Base-by-base conservation (phyloP, 768 basidiomycete species). In the Mycena floridula region DNA sequence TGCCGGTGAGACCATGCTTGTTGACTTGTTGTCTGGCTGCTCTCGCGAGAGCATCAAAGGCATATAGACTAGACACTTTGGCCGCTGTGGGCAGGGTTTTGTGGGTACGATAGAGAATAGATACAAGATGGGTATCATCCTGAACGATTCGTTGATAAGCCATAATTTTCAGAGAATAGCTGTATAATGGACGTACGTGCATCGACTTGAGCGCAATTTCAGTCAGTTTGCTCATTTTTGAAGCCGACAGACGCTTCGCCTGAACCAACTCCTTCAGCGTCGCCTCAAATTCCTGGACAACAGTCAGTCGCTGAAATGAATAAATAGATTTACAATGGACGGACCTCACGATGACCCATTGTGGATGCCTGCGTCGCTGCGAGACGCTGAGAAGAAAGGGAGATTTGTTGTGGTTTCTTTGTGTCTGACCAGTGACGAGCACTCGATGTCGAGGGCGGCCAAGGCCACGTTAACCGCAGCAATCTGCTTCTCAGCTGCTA, bases 11-110 rank as follows among this genome's bases (percentile, higher is more conserved):
- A 42, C 72, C 70, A 42, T 77, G 75, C 61, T 92, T 93, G 55
- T 68, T 80, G 37, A 72, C 79, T 38, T 81, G 72, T 47, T 70
- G 69, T 47, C 81, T 75, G 16, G 91, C 90, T 15, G 85, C 92
- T 46, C 95, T 82, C 35, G 90, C 79, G 49, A 99, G 74, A 16
- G 94, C 89, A 66, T 99, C 94, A 59, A 99, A 89, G 30, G 85
- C 81, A 64, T 98, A 99, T 40, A 99, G 72, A 65, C 91, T 92
- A 28, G 79, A 81, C 47, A 94, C 77, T 60, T 97, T 95, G 50
- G 75, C 72, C 9, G 73, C 54, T 13, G 77, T 63, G 4, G 81
- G 66, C 26, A 95, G 72, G 7, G 82, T 76, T 63, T 87, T 90
- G 69, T 97, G 94, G 8, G 84, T 86, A 45, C 89, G 85, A 63